These are phyloP conservation scores for Thinopyrum elongatum DNA, from an alignment of 176 grass and related monocot species.

Conservation along the genomic window DNA sequence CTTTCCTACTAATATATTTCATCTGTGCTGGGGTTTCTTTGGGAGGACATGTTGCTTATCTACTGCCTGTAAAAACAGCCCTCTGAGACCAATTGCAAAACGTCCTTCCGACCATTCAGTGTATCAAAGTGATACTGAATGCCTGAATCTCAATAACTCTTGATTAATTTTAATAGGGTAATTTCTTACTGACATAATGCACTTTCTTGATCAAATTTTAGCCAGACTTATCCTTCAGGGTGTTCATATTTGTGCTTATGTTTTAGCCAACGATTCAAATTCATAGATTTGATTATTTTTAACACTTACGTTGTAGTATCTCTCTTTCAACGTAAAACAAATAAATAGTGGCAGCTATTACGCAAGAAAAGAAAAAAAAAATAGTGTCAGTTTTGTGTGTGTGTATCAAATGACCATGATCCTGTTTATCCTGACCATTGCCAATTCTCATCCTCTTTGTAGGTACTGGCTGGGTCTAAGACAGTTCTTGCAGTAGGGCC, in stretches of 20 bases:
- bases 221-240: background rate
- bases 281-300: background rate
- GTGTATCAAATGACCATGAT: slow-evolving; percentile 10
- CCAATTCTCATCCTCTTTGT: slow-evolving; percentile 28
- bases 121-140: too few species aligned
- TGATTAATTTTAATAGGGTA: too few species aligned
- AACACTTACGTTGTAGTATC: too few species aligned
- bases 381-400: background rate
- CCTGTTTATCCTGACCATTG: background rate
- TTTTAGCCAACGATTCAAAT: background rate
- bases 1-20: background rate
- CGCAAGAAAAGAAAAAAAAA: background rate
- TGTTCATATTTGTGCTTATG: background rate
- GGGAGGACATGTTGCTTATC: background rate
- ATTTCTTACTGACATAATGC: too few species aligned
- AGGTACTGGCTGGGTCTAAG: slow-evolving; percentile 87
- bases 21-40: background rate
- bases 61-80: background rate
- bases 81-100: background rate
- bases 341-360: background rate
- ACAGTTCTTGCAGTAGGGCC: slow-evolving; percentile 96
- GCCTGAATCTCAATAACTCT: too few species aligned
- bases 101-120: too few species aligned
- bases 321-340: background rate
- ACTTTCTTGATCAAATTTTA: background rate